A percentile compares a stretch with the other conserved stretches of the same genome.
These are phyloP conservation scores for Penicillium psychrosexuale DNA, from an alignment of 2,329 filamentous ascomycete species.

Conservation along the genomic window DNA sequence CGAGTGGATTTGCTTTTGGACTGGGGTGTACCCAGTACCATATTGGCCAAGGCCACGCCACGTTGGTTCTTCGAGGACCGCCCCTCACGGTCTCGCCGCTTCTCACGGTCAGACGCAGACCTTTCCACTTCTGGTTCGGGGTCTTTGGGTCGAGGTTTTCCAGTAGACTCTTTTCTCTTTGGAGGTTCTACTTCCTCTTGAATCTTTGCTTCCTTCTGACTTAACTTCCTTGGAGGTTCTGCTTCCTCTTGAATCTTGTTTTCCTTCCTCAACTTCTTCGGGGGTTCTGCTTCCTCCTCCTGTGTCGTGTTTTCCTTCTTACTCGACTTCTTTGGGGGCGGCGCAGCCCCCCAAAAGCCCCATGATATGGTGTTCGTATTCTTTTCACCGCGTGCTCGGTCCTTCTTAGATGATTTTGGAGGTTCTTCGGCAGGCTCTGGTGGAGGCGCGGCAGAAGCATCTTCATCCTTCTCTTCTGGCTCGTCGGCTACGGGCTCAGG, in stretches of 20 bases:
- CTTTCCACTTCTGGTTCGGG: constrained; percentile 57
- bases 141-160: constrained; percentile 58
- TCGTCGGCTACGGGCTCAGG: constrained; percentile 18
- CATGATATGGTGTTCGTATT: constrained; percentile 65
- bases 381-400: constrained; percentile 72
- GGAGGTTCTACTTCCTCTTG: constrained; percentile 34
- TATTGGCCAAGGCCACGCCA: constrained; percentile 56
- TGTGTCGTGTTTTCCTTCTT: constrained; percentile 48
- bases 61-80: constrained; percentile 55
- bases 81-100: constrained; percentile 45
- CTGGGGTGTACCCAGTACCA: constrained; percentile 66
- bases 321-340: constrained; percentile 45
- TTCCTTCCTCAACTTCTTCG: constrained; percentile 50
- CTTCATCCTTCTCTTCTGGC: constrained; percentile 31
- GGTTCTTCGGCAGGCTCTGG: constrained; percentile 51
- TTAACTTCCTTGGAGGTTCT: constrained; percentile 44
- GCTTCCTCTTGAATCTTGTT: constrained; percentile 33
- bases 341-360: constrained; percentile 68
- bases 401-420: constrained; percentile 64
- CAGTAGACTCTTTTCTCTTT: constrained; percentile 31
- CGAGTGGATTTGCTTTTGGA: constrained; percentile 65
- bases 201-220: constrained; percentile 48
- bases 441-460: constrained; percentile 48
- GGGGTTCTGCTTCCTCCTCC: constrained; percentile 36
- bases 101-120: constrained; percentile 68